These are phyloP conservation scores for Rosellinia necatrix DNA, from an alignment of 2,329 filamentous ascomycete genomes.

Conservation along the genomic window DNA sequence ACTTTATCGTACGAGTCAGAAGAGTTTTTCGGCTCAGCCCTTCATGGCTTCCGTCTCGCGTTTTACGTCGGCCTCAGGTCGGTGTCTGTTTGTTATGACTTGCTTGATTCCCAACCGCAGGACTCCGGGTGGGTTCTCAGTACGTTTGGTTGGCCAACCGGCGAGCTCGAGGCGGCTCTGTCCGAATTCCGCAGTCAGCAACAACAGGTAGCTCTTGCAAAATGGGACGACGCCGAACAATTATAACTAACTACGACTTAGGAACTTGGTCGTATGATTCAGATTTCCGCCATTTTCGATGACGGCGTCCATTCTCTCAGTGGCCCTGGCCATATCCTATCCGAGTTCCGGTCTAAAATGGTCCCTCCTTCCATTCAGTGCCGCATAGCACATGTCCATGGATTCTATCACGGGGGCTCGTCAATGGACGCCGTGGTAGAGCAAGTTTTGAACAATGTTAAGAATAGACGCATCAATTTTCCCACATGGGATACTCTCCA, in stretches of 20 bases:
- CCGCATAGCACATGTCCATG: conserved; percentile 20
- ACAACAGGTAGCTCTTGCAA: not conserved
- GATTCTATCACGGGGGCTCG: conserved; percentile 18
- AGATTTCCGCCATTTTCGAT: conserved; percentile 17
- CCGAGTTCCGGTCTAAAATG: conserved; percentile 10
- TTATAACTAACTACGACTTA: not conserved
- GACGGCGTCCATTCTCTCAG: conserved; percentile 18
- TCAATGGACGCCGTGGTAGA: conserved; percentile 3
- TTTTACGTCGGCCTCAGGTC: conserved; percentile 21
- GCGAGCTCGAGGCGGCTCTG: not conserved
- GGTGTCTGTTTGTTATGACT: not conserved
- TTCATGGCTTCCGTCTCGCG: conserved; percentile 17
- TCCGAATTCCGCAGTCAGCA: not conserved
- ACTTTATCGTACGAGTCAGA: conserved; percentile 9
- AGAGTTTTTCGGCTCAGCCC: conserved; percentile 8
- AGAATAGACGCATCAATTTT: conserved; percentile 12
- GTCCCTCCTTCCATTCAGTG: conserved; percentile 11
- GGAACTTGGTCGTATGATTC: not conserved
- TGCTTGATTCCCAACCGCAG: not conserved
- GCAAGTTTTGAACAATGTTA: conserved; percentile 11
- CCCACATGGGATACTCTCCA: conserved; percentile 17
- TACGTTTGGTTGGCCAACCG: conserved; percentile 11
- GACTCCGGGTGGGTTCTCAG: conserved; percentile 7
- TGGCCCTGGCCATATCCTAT: conserved; percentile 4
- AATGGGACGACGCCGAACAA: not conserved